These are phyloP conservation scores for Suhomyces wounanorum DNA, from an alignment of 1,139 yeast species.

Conservation along the genomic window DNA sequence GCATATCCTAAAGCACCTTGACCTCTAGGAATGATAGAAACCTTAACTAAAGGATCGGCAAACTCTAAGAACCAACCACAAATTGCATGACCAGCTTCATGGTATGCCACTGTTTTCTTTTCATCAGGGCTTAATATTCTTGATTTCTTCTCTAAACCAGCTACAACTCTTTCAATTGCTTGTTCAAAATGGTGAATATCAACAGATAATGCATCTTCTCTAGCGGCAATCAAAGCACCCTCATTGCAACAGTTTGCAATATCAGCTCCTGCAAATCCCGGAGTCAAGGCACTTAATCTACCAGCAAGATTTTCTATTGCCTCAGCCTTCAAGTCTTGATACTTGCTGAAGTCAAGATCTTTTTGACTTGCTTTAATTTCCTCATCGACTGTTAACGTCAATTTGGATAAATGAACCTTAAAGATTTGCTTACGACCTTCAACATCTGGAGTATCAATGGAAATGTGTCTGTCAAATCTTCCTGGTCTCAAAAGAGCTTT, in stretches of 20 bases:
- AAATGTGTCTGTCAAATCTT: slow-evolving; percentile 91
- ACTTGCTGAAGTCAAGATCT: slow-evolving; percentile 48
- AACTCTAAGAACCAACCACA: slow-evolving; percentile 93
- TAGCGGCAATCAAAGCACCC: slow-evolving; percentile 95
- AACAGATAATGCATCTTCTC: slow-evolving; percentile 70
- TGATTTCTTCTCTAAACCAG: slow-evolving; percentile 91
- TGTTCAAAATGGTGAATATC: slow-evolving; percentile 81
- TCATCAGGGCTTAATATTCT: slow-evolving; percentile 82
- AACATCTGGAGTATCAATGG: slow-evolving; percentile 88
- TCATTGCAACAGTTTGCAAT: slow-evolving; percentile 97
- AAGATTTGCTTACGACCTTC: slow-evolving; percentile 93
- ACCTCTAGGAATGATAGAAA: slow-evolving; percentile 94
- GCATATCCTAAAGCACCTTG: slow-evolving; percentile 97
- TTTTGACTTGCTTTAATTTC: slow-evolving; percentile 43
- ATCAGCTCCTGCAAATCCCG: slow-evolving; percentile 98
- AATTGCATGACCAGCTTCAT: slow-evolving; percentile 98
- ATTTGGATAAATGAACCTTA: slow-evolving; percentile 74
- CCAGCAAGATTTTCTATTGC: slow-evolving; percentile 73
- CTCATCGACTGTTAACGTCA: slow-evolving; percentile 53
- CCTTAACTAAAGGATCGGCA: slow-evolving; percentile 93
- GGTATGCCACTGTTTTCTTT: slow-evolving; percentile 89
- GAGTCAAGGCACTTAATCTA: slow-evolving; percentile 90
- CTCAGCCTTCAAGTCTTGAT: slow-evolving; percentile 48
- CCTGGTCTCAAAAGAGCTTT: slow-evolving; percentile 95
- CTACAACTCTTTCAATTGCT: slow-evolving; percentile 96